Evolutionary conservation across 1,139 yeast genomes (phyloP).

Genomic region (Pneumocystis wakefieldiae): DNA sequence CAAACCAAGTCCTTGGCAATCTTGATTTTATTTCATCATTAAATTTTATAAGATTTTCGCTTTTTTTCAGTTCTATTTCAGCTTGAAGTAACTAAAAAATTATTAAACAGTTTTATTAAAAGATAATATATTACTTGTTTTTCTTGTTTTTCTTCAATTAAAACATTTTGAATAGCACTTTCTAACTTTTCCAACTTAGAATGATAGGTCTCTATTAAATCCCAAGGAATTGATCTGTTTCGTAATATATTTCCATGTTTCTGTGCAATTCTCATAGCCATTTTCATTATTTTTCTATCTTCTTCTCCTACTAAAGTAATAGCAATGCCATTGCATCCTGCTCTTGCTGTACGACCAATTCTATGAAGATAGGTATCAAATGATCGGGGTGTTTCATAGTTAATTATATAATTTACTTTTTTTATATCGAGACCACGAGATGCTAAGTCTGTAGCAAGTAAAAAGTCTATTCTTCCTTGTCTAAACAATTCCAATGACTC

Average conservation of each 20-base stretch:
- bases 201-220: slow-evolving; percentile 54
- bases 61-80: slow-evolving; percentile 78
- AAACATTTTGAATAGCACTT: slow-evolving; percentile 53
- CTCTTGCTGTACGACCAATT: slow-evolving; percentile 99
- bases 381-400: slow-evolving; percentile 89
- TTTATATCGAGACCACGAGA: slow-evolving; percentile 99
- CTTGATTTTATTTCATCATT: slow-evolving; percentile 71
- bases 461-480: slow-evolving; percentile 64
- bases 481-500: slow-evolving; percentile 70
- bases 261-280: slow-evolving; percentile 57
- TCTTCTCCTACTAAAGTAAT: slow-evolving; percentile 89
- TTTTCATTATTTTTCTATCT: slow-evolving; percentile 78
- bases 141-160: slow-evolving; percentile 76
- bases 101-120: neutral
- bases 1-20: slow-evolving; percentile 96
- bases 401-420: slow-evolving; percentile 82
- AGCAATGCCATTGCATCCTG: slow-evolving; percentile 89
- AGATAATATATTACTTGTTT: slow-evolving; percentile 34
- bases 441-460: slow-evolving; percentile 93
- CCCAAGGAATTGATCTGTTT: slow-evolving; percentile 81
- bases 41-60: slow-evolving; percentile 67
- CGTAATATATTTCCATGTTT: slow-evolving; percentile 36
- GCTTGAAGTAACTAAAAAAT: slow-evolving; percentile 43
- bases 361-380: slow-evolving; percentile 87
- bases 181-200: slow-evolving; percentile 44